Base-by-base conservation (phyloP, 345 rosid genomes). In the Hypericum perforatum region DNA sequence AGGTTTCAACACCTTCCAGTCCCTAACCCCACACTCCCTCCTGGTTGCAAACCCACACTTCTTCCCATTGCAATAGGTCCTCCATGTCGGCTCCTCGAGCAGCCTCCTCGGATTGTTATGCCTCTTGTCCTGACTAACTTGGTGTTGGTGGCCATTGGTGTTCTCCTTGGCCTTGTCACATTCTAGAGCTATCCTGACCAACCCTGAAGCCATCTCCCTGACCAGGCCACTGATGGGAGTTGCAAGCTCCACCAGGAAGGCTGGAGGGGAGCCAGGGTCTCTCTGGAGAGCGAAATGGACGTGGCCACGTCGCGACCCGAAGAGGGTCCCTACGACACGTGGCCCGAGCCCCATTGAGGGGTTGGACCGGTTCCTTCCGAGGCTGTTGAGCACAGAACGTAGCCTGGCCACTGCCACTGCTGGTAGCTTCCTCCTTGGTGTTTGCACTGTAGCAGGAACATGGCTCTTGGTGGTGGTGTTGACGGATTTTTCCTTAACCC, bases 1-100 rank as follows among this genome's bases (percentile, higher is more conserved):
- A 5, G 97, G 89, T 58, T 82, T 94, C 61, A 94, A 59, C 36
- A 94, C 76, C 64, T 72, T 84, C 71, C 76, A 69, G 52, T 89
- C 99, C 58, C 79, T 78, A 45, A 59, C 64, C 37, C 89, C 94
- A 52, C 84, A 86, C 41, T 86, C 97, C 60, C 81, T 77, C 74
- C 82, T 80, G 7, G 87, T 63, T 0, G 91, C 95, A 50, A 85
- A 89, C 1, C 99, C 99, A 48, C 89, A 61, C 69, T 78, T 82
- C 62, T 79, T 94, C 7, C 97, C 97, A n/a, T 94, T 94, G 61
- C 99, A 94, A 32, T 80, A 89, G 57, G 97, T 81, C 82, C 91
- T 78, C 99, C 99, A 89, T 32, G 70, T 58, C 7, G 91, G 78
- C 74, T 94, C 97, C 41, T 92, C 96, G 42, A 85, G 78, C 64